Conservation (phyloP, 2,329 filamentous ascomycete genomes). For the Fusarium agapanthi region DNA sequence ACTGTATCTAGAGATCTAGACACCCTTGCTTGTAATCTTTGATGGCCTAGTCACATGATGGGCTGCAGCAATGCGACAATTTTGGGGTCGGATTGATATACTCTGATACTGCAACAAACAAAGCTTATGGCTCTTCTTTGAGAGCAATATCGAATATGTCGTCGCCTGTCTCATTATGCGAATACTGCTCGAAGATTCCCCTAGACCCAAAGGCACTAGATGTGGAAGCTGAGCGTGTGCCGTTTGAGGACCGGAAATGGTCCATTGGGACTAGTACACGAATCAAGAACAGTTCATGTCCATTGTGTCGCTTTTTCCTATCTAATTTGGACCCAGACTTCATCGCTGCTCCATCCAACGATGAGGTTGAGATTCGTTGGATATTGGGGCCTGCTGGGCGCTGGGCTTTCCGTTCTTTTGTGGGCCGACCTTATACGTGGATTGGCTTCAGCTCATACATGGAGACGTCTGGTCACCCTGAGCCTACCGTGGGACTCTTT, state of each 20-base stretch:
- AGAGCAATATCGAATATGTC: not conserved
- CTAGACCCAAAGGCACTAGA: not conserved
- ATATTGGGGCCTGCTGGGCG: rapidly evolving
- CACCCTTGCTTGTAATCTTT: no score
- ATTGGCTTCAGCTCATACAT: not conserved
- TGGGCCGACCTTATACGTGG: rapidly evolving
- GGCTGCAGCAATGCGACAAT: not conserved
- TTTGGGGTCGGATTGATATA: rapidly evolving
- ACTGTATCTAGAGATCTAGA: no score
- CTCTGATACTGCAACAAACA: rapidly evolving
- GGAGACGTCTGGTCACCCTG: rapidly evolving
- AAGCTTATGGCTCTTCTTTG: rapidly evolving
- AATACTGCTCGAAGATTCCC: not conserved
- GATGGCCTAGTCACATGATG: not conserved
- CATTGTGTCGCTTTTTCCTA: rapidly evolving
- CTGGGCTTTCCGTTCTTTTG: rapidly evolving
- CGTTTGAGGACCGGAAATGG: not conserved
- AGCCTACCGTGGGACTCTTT: rapidly evolving
- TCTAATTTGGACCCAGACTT: rapidly evolving
- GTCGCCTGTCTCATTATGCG: rapidly evolving
- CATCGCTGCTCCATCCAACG: rapidly evolving
- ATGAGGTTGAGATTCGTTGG: rapidly evolving
- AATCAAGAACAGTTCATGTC: not conserved
- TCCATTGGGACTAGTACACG: rapidly evolving
- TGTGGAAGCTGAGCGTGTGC: rapidly evolving